Conservation (phyloP, 1,139 yeast species). For the Suhomyces anneliseae region DNA sequence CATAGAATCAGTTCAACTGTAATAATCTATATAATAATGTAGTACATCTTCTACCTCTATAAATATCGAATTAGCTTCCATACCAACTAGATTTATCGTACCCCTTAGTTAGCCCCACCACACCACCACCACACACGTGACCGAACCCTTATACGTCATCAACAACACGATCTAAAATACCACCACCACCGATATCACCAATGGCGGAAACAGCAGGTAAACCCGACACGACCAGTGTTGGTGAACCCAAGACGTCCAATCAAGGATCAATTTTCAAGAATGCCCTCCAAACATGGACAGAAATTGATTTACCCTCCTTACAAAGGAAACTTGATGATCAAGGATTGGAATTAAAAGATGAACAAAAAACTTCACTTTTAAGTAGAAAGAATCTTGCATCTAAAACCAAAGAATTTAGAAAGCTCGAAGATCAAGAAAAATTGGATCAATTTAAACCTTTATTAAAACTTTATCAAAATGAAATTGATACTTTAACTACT, state of each 20-base stretch:
- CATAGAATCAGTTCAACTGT: no score
- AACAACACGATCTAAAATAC: not conserved
- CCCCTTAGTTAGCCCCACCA: not conserved
- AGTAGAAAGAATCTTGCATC: conserved; percentile 76
- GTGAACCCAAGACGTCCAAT: conserved; percentile 3
- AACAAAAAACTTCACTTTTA: conserved; percentile 64
- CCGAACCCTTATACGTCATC: not conserved
- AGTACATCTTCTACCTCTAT: no score
- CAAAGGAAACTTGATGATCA: conserved; percentile 75
- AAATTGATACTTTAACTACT: conserved; percentile 78
- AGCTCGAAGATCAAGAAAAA: conserved; percentile 65
- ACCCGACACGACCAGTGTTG: not conserved
- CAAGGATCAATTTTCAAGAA: conserved; percentile 24
- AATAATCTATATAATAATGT: no score
- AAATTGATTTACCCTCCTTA: conserved; percentile 63
- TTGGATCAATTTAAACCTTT: conserved; percentile 63
- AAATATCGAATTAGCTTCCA: not conserved
- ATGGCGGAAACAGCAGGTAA: conserved; percentile 2
- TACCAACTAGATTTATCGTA: not conserved
- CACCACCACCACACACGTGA: not conserved
- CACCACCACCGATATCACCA: not conserved
- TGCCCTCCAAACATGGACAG: conserved; percentile 78
- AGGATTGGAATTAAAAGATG: conserved; percentile 69
- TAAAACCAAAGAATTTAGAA: conserved; percentile 80
- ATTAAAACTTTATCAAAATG: conserved; percentile 81